These are phyloP conservation scores for Didymella segeticola DNA, from an alignment of 2,329 filamentous ascomycete genomes.

Conservation along the genomic window DNA sequence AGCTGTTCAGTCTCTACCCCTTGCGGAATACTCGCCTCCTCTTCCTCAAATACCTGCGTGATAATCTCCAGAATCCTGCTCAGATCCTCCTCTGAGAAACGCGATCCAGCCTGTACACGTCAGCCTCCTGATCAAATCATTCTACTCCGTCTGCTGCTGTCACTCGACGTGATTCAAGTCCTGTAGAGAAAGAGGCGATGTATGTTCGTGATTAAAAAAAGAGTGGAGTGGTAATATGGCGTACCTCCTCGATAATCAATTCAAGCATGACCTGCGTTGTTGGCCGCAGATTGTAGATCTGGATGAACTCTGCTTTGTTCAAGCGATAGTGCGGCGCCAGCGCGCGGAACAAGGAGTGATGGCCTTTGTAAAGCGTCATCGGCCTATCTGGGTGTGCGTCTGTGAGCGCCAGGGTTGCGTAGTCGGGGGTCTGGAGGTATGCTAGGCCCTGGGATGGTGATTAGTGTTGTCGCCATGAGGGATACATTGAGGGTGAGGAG, in stretches of 20 bases:
- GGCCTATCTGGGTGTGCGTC: conserved; percentile 32
- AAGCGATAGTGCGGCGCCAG: conserved; percentile 40
- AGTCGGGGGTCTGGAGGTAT: conserved; percentile 51
- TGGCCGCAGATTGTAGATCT: conserved; percentile 46
- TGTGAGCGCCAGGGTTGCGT: conserved; percentile 25
- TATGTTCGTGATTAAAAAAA: too few species aligned
- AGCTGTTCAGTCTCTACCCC: conserved; percentile 38
- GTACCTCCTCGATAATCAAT: conserved; percentile 46
- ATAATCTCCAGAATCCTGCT: conserved; percentile 39
- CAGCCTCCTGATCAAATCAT: background rate
- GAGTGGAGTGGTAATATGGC: too few species aligned
- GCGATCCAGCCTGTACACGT: conserved; percentile 27
- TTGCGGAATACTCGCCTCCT: conserved; percentile 35
- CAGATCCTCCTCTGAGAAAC: conserved; percentile 41
- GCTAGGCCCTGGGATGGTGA: conserved; percentile 51
- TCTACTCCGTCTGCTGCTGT: too few species aligned
- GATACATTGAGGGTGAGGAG: background rate
- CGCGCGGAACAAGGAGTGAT: conserved; percentile 39
- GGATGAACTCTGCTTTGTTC: conserved; percentile 49
- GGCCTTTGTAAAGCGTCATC: conserved; percentile 45
- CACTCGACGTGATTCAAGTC: too few species aligned
- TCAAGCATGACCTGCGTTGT: conserved; percentile 41
- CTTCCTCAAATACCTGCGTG: conserved; percentile 39
- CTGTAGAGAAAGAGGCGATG: too few species aligned
- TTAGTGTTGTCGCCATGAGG: background rate